These are phyloP conservation scores for Candida manassasensis DNA, from an alignment of 805 yeast genomes.

Conservation along the genomic window DNA sequence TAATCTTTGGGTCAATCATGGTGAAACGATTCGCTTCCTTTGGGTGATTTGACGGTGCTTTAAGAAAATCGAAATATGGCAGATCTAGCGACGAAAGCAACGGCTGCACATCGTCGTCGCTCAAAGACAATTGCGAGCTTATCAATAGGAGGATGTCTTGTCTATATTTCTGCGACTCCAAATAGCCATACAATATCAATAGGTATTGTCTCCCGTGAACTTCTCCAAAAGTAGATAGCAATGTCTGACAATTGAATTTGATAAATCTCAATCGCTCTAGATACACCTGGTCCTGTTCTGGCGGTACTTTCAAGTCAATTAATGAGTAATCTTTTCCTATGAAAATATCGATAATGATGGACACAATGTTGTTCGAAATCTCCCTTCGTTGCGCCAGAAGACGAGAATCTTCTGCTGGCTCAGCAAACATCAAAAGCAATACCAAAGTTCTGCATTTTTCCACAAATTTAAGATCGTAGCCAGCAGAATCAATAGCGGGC, in stretches of 20 bases:
- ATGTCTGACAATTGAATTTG: slow-evolving; percentile 35
- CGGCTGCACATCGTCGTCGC: neutral
- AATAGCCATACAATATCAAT: slow-evolving; percentile 28
- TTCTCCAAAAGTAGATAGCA: slow-evolving; percentile 42
- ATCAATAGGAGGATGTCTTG: slow-evolving; percentile 36
- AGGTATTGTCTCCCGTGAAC: slow-evolving; percentile 34
- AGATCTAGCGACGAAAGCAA: no score
- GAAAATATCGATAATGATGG: slow-evolving; percentile 21
- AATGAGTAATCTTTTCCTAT: slow-evolving; percentile 16
- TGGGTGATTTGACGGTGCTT: no score
- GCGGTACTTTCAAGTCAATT: slow-evolving; percentile 13
- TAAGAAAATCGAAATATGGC: no score
- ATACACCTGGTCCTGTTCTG: slow-evolving; percentile 25
- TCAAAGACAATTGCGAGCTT: neutral
- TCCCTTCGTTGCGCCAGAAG: slow-evolving; percentile 16
- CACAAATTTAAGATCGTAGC: slow-evolving; percentile 39
- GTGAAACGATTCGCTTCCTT: no score
- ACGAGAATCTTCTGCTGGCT: slow-evolving; percentile 16
- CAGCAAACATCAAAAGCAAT: slow-evolving; percentile 8
- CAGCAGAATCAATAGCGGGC: slow-evolving; percentile 58
- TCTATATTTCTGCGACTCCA: slow-evolving; percentile 30
- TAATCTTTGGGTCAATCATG: slow-evolving; percentile 32
- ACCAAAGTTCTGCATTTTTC: slow-evolving; percentile 26
- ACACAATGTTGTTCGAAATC: slow-evolving; percentile 20
- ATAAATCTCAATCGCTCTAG: slow-evolving; percentile 50